Base-by-base conservation (phyloP, 805 yeast species). In the Debaryomyces prosopidis region DNA sequence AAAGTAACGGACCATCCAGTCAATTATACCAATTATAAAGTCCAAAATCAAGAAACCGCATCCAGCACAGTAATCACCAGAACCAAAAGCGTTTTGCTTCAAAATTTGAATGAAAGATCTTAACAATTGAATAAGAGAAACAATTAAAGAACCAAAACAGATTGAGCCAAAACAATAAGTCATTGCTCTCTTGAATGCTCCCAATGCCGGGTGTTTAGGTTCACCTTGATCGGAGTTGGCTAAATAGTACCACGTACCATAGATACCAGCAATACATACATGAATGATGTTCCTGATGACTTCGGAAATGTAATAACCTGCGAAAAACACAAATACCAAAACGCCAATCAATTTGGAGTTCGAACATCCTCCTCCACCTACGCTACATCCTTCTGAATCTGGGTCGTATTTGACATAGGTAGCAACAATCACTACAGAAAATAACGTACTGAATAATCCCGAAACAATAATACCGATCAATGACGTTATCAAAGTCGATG, bases 171-270 rank as follows among this genome's bases (percentile, higher is more conserved):
- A 85, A 8, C 96, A 88, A 60, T 84, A 86, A 3, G 96, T 86
- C 65, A 88, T 64, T 1, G 96, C 89, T 53, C 96, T 77, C 56
- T 74, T 80, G 52, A 90, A 81, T 2, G 96, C 84, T 2, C 94
- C 90, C 49, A 84, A 69, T 0, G 95, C 94, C 3, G 96, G 92
- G 71, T 79, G 76, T 55, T 61, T 75, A 27, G 96, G 96, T 70
- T 80, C 84, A 2, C 90, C 90, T 61, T 85, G 85, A 60, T 84
- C 89, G 10, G 89, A 80, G 44, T 75, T 74, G 15, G 86, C 78
- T 64, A 87, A 77, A 65, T 89, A 91, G 65, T 88, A 90, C 97
- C 97, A 91, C 7, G 92, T 80, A 8, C 97, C 97, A 61, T 80
- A 91, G 15, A 89, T 81, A 19, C 96, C 96, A 18, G 92, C 77